phyloP scores from a whole-genome alignment of 192 early-diverging fungal genomes.

The Podila verticillata region DNA sequence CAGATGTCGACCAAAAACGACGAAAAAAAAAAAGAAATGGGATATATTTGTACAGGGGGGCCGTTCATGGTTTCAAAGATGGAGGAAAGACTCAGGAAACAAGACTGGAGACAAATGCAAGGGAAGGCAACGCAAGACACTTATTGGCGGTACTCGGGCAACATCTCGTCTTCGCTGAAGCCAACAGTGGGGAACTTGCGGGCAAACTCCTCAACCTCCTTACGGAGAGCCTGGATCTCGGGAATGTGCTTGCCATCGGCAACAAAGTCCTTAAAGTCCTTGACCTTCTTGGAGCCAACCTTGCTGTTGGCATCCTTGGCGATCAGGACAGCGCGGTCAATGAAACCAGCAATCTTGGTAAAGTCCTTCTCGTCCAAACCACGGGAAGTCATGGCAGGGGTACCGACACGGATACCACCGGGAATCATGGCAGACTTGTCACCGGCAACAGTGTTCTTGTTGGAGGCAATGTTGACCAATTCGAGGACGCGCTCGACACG shows the following conservation, averaged over 20 bases:
- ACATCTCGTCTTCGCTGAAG: constrained; percentile 78
- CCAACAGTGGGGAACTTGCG: constrained; percentile 90
- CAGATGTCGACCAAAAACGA: too few species aligned
- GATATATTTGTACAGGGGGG: background rate
- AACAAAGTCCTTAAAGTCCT: constrained; percentile 89
- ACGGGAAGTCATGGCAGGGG: constrained; percentile 98
- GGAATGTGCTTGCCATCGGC: constrained; percentile 72
- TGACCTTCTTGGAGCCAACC: constrained; percentile 79
- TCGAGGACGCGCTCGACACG: constrained; percentile 96
- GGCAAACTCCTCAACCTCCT: constrained; percentile 86
- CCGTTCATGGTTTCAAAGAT: background rate
- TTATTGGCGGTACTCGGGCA: constrained; percentile 47
- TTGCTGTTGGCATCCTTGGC: constrained; percentile 74
- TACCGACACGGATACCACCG: constrained; percentile 93
- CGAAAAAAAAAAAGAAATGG: too few species aligned
- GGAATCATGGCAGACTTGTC: constrained; percentile 95
- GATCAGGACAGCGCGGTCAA: constrained; percentile 88
- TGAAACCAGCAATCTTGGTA: constrained; percentile 84
- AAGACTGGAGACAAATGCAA: background rate
- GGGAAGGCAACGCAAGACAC: background rate
- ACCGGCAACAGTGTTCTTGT: constrained; percentile 99
- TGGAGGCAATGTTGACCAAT: constrained; percentile 95
- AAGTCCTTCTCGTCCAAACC: constrained; percentile 91
- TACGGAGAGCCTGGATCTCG: constrained; percentile 73
- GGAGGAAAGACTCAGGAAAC: background rate